A percentile compares a stretch with the other conserved stretches of the same genome.
phyloP scores from a whole-genome alignment of 345 rosid species.

The Jatropha curcas region DNA sequence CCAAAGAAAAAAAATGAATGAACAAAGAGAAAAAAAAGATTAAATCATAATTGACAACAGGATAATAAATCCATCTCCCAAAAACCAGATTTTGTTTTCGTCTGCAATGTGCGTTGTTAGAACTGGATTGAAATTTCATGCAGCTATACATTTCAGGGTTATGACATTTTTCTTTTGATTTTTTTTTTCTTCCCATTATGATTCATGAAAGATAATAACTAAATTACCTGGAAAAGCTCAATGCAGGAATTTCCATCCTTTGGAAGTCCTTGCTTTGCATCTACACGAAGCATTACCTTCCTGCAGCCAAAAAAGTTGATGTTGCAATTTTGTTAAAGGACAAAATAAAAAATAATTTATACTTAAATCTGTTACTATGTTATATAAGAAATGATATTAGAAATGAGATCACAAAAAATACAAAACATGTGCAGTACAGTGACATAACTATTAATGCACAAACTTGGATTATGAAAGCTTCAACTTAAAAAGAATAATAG shows the following conservation, averaged over 20 bases:
- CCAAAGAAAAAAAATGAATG: background rate
- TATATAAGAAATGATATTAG: background rate
- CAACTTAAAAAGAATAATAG: background rate
- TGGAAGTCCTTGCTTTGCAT: slow-evolving; percentile 94
- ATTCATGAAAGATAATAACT: background rate
- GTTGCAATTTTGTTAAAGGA: slow-evolving; percentile 17
- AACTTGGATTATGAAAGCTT: background rate
- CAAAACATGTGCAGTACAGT: background rate
- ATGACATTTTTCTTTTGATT: too few relatives aligned
- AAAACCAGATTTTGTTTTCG: too few relatives aligned
- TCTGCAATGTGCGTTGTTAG: too few relatives aligned
- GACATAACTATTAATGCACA: background rate
- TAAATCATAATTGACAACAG: too few relatives aligned
- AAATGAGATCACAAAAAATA: background rate
- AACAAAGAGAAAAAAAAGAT: background rate
- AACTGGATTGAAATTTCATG: too few relatives aligned
- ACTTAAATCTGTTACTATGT: background rate
- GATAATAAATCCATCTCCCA: too few relatives aligned
- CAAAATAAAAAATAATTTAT: background rate
- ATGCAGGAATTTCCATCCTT: slow-evolving; percentile 84
- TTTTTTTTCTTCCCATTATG: too few relatives aligned
- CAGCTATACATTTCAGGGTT: too few relatives aligned
- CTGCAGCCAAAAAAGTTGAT: slow-evolving; percentile 46
- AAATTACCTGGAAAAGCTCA: slow-evolving; percentile 83
- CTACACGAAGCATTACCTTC: slow-evolving; percentile 85